phyloP scores from a whole-genome alignment of 75 land plant species.

The Picea sitchensis region DNA sequence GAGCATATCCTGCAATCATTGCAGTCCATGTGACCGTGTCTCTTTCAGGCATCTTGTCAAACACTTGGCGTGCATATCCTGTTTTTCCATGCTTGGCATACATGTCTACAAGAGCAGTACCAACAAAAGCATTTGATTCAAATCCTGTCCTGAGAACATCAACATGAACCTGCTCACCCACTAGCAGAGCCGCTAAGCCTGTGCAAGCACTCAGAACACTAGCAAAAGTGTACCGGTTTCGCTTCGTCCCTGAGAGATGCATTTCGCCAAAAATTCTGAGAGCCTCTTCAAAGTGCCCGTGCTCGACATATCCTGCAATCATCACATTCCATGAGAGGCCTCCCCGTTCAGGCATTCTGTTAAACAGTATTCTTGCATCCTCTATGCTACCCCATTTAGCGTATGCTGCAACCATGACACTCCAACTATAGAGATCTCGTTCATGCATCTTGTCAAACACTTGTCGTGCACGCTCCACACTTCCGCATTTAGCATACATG shows the following conservation, averaged over 20 bases:
- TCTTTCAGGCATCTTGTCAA: not conserved
- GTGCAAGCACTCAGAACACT: slow-evolving; percentile 8
- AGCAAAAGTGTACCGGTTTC: not conserved
- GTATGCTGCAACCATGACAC: too few relatives aligned
- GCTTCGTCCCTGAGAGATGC: not conserved
- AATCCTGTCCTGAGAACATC: not conserved
- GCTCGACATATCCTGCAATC: slow-evolving; percentile 18
- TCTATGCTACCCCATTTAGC: too few relatives aligned
- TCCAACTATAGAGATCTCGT: too few relatives aligned
- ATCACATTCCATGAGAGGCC: not conserved
- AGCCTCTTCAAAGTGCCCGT: slow-evolving; percentile 8
- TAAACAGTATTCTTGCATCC: too few relatives aligned
- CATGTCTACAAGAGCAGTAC: slow-evolving; percentile 21
- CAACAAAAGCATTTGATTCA: slow-evolving; percentile 2
- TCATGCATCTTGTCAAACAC: too few relatives aligned
- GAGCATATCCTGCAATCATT: slow-evolving; percentile 13
- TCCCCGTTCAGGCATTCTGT: too few relatives aligned
- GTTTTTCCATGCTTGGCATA: slow-evolving; percentile 20
- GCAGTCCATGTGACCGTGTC: slow-evolving; percentile 17
- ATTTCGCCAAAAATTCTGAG: slow-evolving; percentile 4
- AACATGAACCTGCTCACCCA: slow-evolving; percentile 16
- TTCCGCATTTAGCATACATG: too few relatives aligned
- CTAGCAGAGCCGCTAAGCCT: not conserved
- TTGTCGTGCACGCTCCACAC: too few relatives aligned
- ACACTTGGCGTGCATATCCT: slow-evolving; percentile 8